Evolutionary conservation across 805 yeast genomes (phyloP).

Genomic region (Hanseniaspora lindneri): DNA sequence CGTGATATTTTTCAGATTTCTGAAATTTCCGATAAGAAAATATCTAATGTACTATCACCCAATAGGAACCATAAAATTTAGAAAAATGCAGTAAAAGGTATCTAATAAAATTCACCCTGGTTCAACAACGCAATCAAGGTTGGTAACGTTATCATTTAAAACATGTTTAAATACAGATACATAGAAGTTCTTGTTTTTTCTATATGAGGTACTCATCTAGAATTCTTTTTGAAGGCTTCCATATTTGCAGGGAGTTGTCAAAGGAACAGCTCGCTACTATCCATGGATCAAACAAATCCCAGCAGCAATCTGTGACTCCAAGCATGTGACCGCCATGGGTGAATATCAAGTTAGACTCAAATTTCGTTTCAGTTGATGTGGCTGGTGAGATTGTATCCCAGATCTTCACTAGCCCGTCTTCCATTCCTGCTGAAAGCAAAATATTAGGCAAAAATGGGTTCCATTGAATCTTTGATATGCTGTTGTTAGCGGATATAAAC

Average conservation of each 20-base stretch:
- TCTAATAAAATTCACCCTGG: too few species aligned
- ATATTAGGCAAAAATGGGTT: conserved; percentile 44
- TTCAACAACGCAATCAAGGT: too few species aligned
- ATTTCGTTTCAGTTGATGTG: not conserved
- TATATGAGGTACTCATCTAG: conserved; percentile 4
- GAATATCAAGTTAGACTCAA: conserved; percentile 33
- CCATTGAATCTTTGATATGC: conserved; percentile 63
- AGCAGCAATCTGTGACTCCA: conserved; percentile 72
- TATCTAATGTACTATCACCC: too few species aligned
- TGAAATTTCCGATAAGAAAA: too few species aligned
- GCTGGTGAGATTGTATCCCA: conserved; percentile 38
- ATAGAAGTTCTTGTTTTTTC: too few species aligned
- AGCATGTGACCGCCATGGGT: conserved; percentile 77
- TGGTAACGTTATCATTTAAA: too few species aligned
- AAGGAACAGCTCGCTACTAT: conserved; percentile 67
- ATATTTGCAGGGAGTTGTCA: conserved; percentile 77
- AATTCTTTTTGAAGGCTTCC: conserved; percentile 49
- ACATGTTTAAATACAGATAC: too few species aligned
- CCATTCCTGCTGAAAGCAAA: conserved; percentile 54
- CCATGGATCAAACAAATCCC: conserved; percentile 67
- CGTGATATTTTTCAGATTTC: too few species aligned
- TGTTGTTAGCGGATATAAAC: conserved; percentile 25
- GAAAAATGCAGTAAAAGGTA: too few species aligned
- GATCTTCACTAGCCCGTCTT: conserved; percentile 49
- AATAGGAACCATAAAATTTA: too few species aligned